Base-by-base conservation (phyloP, 441 rosid genomes). In the Rhodomyrtus psidioides region DNA sequence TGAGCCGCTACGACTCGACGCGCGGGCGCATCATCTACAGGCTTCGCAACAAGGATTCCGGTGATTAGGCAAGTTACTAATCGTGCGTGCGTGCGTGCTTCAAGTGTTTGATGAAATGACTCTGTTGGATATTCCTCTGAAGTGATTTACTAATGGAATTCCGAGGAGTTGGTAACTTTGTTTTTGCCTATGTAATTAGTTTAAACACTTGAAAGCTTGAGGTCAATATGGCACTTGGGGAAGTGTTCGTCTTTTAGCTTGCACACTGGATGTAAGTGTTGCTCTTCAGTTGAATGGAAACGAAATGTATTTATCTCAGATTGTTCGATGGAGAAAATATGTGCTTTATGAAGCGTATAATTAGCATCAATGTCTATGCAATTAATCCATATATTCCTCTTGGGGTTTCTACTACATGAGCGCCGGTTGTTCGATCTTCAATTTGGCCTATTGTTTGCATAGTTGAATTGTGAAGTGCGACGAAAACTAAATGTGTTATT, bases 1-100 rank as follows among this genome's bases (percentile, higher is more conserved):
- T 97, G 83, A 95, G 98, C 90, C 92, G 95, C 23, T 97, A 95
- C 87, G 98, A 97, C 91, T 89, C 95, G 3, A 91, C 95, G 7
- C 92, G 95, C 82, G 98, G 98, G 10, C 96, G 98, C 56, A 97
- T 97, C 82, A 81, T 95, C 86, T 97, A 83, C 86, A 89, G 96
- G 84, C 87, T 91, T 57, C 91, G 95, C 30, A 92, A 88, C 86
- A 90, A 34, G 79, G 79, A 70, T 70, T 70, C 79, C 12, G 79
- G 79, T 5, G 79, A 70, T 70, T 70, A 10, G 16, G 79, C 51
- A 24, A 70, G 81, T 39, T 4, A 6, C 49, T 13, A 13, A 39
- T 15, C 9, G 81, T 70, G 81, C 49, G 27, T 0, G 5, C 46
- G 34, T 4, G 34, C 34, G 34, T 4, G 34, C 4, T 70, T 42